Base-by-base conservation (phyloP, 2,329 filamentous ascomycete genomes). In the Cercospora zeina region DNA sequence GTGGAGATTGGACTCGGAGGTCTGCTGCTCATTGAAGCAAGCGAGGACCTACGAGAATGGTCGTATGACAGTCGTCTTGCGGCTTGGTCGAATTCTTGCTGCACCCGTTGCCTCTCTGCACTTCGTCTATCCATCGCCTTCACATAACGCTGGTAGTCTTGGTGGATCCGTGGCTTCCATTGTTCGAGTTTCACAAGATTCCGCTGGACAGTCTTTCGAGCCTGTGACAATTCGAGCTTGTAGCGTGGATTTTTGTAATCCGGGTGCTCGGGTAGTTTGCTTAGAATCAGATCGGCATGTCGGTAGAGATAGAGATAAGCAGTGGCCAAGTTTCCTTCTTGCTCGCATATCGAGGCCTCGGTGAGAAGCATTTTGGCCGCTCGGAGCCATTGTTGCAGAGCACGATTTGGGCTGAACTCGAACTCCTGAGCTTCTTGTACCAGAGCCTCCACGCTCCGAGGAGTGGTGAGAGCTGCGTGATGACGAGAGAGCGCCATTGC, bases 291-390 rank as follows among this genome's bases (percentile, higher is more conserved):
- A 58, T 88, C 83, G 9, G 91, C 91, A 77, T 96, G 92, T 69
- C 95, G 87, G 74, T 95, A 91, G n/a, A 96, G 85, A 62, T 97
- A 86, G 59, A 97, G 84, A 75, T 96, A 99, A 4, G 93, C 90
- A 72, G 95, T 89, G 70, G 92, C 86, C 67, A 91, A 86, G 76
- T 97, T 93, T 71, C 89, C 88, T 76, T 97, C 93, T 45, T 85
- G 84, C 71, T 95, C 84, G 73, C 96, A 96, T 69, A 93, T 91
- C 56, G 86, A 83, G 19, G 91, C 93, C 90, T 97, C 72, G 11
- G 59, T 75, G 24, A 71, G 65, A 14, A 74, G 65, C 67, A 74
- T 68, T 42, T 68, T 67, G 13, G 68, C 70, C 3, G 72, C 63
- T 16, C 70, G 69, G 10, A 74, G 67, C 72, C 71, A 74, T 64